These are phyloP conservation scores for Phaffomyces thermotolerans DNA, from an alignment of 805 yeast genomes.

Conservation along the genomic window DNA sequence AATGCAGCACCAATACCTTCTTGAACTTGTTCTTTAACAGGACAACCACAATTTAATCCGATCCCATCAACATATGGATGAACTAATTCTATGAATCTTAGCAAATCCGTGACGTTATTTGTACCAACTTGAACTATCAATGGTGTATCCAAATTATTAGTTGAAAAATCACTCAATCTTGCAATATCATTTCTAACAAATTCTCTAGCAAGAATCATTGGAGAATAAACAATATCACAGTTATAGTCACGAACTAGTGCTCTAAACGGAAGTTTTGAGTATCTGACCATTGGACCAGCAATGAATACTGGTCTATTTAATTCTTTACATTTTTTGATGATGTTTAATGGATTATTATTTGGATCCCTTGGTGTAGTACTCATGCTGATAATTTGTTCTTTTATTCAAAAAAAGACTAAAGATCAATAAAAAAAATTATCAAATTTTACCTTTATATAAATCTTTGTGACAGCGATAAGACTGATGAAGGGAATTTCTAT, in stretches of 20 bases:
- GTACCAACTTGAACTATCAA: conserved; percentile 88
- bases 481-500: too few species aligned
- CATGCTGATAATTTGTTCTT: neutral
- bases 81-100: conserved; percentile 83
- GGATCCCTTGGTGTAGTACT: conserved; percentile 27
- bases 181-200: conserved; percentile 83
- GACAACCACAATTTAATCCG: conserved; percentile 96
- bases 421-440: too few species aligned
- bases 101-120: conserved; percentile 72
- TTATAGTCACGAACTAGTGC: conserved; percentile 66
- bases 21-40: conserved; percentile 87
- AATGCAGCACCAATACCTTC: conserved; percentile 97
- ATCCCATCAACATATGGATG: conserved; percentile 88
- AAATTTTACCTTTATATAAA: too few species aligned
- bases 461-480: too few species aligned
- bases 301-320: conserved; percentile 53
- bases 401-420: neutral
- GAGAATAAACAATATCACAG: conserved; percentile 83
- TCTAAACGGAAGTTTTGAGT: conserved; percentile 89
- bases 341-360: conserved; percentile 44
- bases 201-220: conserved; percentile 95
- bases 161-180: conserved; percentile 75
- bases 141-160: conserved; percentile 61
- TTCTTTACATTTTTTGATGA: conserved; percentile 38
- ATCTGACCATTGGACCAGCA: conserved; percentile 96